Evolutionary conservation across 805 yeast genomes (phyloP), one percentile per base, ranked within the genome.

Genomic region (Yarrowia porcina): DNA sequence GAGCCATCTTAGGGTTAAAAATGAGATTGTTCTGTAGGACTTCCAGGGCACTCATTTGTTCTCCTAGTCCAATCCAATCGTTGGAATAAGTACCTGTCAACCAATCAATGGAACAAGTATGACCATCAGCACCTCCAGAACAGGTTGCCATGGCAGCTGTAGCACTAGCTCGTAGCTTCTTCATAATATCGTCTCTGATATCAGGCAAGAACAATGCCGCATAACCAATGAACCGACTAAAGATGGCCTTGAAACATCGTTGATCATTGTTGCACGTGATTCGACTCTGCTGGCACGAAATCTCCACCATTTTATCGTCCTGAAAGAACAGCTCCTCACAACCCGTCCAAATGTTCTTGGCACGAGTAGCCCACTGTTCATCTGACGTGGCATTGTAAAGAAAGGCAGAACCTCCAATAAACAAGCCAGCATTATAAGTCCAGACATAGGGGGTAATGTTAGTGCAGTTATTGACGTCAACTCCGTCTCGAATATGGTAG

Each of bases 91-190:
- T n/a, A 28, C 74, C 75, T 12, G 68, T 64, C 15, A 80, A 71
- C 97, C 97, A 90, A 72, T 86, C 77, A 60, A 80, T 72, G 54
- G 96, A 96, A 76, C 97, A 90, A 0, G 96, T 90, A 67, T 86
- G 84, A 7, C 88, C 88, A 71, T 90, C 96, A 1, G 74, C 61
- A 68, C 96, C 96, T 64, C 97, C 97, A 0, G 86, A 77, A 74
- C 97, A 90, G 0, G 93, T 82, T 44, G 75, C 75, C 1, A 92
- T 92, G 0, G 96, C 96, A 28, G 86, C 96, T 17, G 66, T 64
- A 0, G 90, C 88, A 25, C 86, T 83, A 32, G 78, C 74, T 20
- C 76, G 77, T 36, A 87, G 67, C 68, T 79, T 75, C 7, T 73
- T 65, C 70, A 77, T 75, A 66, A 88, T 82, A 4, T 73, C 70